Evolutionary conservation across 257 asterid species (phyloP).

Genomic region (Leonotis leonurus): DNA sequence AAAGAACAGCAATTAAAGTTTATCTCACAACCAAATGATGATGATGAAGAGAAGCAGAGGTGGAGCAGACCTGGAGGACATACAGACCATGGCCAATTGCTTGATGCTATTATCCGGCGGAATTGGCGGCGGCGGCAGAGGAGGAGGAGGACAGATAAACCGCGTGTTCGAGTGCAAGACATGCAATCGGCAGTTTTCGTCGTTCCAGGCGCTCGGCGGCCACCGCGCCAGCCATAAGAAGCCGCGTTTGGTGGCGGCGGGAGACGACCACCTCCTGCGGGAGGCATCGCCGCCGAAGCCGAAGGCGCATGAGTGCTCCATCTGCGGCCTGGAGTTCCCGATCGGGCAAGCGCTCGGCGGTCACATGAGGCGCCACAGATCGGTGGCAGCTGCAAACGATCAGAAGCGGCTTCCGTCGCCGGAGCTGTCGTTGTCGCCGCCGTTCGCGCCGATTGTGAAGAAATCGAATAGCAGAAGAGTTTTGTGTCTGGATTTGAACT

Average conservation of each 20-base stretch:
- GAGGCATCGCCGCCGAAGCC: conserved; percentile 42
- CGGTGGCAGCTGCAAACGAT: too few species aligned
- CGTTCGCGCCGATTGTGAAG: conserved; percentile 32
- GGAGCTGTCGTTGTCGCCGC: conserved; percentile 22
- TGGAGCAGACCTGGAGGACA: conserved; percentile 15
- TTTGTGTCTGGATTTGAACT: conserved; percentile 51
- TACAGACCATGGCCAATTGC: conserved; percentile 18
- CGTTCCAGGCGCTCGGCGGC: conserved; percentile 86
- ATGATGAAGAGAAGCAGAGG: conserved; percentile 31
- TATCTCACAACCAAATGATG: background rate
- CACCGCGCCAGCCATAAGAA: conserved; percentile 77
- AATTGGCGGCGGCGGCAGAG: background rate
- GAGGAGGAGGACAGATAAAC: background rate
- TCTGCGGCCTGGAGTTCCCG: conserved; percentile 51
- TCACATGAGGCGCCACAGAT: conserved; percentile 62
- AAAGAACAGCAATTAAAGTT: too few species aligned
- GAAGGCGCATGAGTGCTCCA: conserved; percentile 51
- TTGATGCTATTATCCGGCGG: conserved; percentile 20
- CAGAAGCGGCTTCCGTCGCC: conserved; percentile 9
- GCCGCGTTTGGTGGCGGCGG: conserved; percentile 31
- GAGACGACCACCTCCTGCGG: background rate
- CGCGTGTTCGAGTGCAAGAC: conserved; percentile 60
- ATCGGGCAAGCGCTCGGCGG: conserved; percentile 71
- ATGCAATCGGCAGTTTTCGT: conserved; percentile 50
- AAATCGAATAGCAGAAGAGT: conserved; percentile 34